A percentile compares a stretch with the other conserved stretches of the same genome.
phyloP scores from a whole-genome alignment of 768 basidiomycete species.

The Tephrocybe rancida region DNA sequence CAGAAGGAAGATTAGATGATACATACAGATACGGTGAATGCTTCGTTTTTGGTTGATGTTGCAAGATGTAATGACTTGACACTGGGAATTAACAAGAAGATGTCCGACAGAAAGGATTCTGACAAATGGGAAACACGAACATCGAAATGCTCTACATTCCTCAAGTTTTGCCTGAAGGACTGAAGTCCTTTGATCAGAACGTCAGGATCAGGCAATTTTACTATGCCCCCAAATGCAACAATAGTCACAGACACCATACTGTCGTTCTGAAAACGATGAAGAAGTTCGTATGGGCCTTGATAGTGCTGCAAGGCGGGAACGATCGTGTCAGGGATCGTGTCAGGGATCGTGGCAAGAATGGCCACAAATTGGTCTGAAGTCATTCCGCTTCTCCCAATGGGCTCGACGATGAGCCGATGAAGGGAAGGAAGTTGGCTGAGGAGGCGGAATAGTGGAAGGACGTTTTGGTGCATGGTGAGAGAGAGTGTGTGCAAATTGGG shows the following conservation, averaged over 20 bases:
- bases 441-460: not conserved
- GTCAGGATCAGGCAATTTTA: not conserved
- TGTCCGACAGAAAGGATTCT: not conserved
- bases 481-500: not conserved
- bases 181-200: not conserved
- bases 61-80: not conserved
- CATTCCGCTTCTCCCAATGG: not conserved
- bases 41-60: no score
- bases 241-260: not conserved
- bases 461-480: not conserved
- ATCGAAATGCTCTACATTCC: not conserved
- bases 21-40: not conserved
- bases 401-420: not conserved
- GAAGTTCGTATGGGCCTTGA: not conserved
- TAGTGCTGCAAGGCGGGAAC: not conserved
- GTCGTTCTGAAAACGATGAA: not conserved
- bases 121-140: not conserved
- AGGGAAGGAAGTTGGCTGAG: slow-evolving; percentile 2
- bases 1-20: not conserved
- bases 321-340: not conserved
- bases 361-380: not conserved
- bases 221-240: not conserved
- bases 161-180: not conserved
- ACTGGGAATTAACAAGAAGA: not conserved
- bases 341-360: not conserved